Conservation (phyloP, 2,329 filamentous ascomycete species). For the Penicillium griseofulvum region DNA sequence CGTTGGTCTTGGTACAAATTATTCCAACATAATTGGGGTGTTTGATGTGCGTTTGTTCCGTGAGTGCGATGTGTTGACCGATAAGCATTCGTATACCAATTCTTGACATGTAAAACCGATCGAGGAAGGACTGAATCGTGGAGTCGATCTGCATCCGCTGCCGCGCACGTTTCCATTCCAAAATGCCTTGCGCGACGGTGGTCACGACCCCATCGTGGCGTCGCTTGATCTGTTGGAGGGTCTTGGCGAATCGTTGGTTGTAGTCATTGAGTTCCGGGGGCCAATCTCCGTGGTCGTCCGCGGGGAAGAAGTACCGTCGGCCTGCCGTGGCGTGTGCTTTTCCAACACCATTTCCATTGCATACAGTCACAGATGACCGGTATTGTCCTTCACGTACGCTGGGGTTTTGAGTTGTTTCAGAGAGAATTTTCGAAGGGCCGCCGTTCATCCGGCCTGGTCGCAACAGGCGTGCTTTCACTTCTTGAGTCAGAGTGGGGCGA, state of each 20-base stretch:
- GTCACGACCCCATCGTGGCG: constrained; percentile 96
- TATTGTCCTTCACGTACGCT: constrained; percentile 85
- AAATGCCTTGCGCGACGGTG: constrained; percentile 94
- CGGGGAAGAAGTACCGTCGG: constrained; percentile 83
- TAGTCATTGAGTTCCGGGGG: constrained; percentile 91
- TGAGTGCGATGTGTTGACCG: constrained; percentile 95
- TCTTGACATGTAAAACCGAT: constrained; percentile 99
- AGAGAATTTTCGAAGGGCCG: constrained; percentile 65
- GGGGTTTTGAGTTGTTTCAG: constrained; percentile 83
- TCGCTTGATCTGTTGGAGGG: constrained; percentile 89
- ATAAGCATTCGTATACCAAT: constrained; percentile 99
- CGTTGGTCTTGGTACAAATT: constrained; percentile 98
- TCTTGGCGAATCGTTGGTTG: constrained; percentile 85
- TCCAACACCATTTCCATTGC: constrained; percentile 51
- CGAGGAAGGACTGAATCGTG: constrained; percentile 94
- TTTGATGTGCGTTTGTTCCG: constrained; percentile 82
- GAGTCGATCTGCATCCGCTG: constrained; percentile 98
- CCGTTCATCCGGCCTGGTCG: constrained; percentile 50
- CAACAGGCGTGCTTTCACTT: constrained; percentile 76
- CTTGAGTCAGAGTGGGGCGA: constrained; percentile 70
- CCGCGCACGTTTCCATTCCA: constrained; percentile 94
- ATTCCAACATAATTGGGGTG: constrained; percentile 97
- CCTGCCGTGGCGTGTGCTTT: constrained; percentile 48
- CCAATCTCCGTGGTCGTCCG: constrained; percentile 86
- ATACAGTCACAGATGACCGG: constrained; percentile 46